Evolutionary conservation across 805 yeast genomes (phyloP).

Genomic region (Ogataea minuta): DNA sequence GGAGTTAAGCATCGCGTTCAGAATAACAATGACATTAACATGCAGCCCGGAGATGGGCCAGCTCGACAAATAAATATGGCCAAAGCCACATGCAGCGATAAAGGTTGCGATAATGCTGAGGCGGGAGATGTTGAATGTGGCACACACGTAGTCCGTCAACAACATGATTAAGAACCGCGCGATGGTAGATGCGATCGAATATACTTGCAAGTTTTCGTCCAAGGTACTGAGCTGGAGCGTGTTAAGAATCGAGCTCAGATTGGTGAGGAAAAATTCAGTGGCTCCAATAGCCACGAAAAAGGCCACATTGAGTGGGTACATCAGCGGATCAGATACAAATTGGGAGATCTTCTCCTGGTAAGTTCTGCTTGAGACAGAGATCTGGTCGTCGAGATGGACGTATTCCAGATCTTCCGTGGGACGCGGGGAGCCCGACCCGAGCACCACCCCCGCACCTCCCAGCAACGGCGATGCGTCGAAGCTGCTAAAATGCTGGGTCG

Average conservation of each 20-base stretch:
- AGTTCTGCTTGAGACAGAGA: slow-evolving; percentile 17
- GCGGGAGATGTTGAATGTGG: slow-evolving; percentile 27
- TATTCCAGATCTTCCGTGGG: slow-evolving; percentile 21
- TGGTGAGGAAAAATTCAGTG: slow-evolving; percentile 80
- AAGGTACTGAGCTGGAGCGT: slow-evolving; percentile 21
- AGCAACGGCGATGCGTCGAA: slow-evolving; percentile 35
- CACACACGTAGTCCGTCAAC: slow-evolving; percentile 57
- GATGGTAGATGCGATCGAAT: slow-evolving; percentile 64
- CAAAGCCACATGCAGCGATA: slow-evolving; percentile 28
- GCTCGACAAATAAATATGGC: slow-evolving; percentile 32
- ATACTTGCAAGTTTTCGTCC: slow-evolving; percentile 26
- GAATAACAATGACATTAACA: slow-evolving; percentile 22
- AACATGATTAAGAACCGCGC: slow-evolving; percentile 69
- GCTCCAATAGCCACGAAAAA: slow-evolving; percentile 76
- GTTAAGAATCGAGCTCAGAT: slow-evolving; percentile 55
- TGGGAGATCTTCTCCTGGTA: slow-evolving; percentile 14
- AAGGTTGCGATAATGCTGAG: slow-evolving; percentile 26
- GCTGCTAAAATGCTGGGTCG: slow-evolving; percentile 27
- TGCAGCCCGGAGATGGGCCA: slow-evolving; percentile 16
- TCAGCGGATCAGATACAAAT: slow-evolving; percentile 45
- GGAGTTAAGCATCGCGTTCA: slow-evolving; percentile 50
- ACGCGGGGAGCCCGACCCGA: slow-evolving; percentile 32
- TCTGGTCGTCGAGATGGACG: slow-evolving; percentile 29
- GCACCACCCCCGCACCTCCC: slow-evolving; percentile 33
- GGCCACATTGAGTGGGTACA: slow-evolving; percentile 63